Base-by-base conservation (phyloP, 2,329 filamentous ascomycete genomes). In the Pseudocercospora pini-densiflorae region DNA sequence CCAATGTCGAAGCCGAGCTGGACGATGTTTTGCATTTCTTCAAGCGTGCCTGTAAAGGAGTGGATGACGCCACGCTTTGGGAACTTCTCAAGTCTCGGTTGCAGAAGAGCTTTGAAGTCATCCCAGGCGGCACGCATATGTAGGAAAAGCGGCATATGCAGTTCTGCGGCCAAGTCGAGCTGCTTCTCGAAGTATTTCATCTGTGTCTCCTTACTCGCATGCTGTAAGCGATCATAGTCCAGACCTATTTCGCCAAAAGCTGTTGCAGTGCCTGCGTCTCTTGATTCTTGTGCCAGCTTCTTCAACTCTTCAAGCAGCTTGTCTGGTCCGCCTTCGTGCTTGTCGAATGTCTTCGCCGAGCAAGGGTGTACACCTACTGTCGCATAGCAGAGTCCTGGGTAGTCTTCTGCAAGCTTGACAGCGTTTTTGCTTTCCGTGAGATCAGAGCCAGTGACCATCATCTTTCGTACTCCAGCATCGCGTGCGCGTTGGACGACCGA, bases 301-400 rank as follows among this genome's bases (percentile, higher is more conserved):
- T 85, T 84, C n/a, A 98, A 85, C 31, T 87, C 84, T 0, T 80
- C 68, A 23, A 93, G 79, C 21, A 85, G 80, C 59, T 78, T 77
- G 78, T 77, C 87, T 79, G 16, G 86, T 80, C 88, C 88, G 67
- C 85, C 88, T 4, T 85, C 84, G 68, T 87, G 79, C 6, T 83
- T 81, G 71, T 91, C 90, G 78, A 99, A 97, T 61, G 91, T 88
- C 69, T 90, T 88, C 71, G 92, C 92, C 70, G 89, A 91, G 80
- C 95, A 99, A 14, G 95, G 95, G 77, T 99, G 95, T 51, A 99
- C 93, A 70, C 95, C 95, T 9, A 97, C 90, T 1, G 95, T 99
- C 23, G 91, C 90, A 79, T 93, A 99, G 75, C 97, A 93, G 36
- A 89, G 86, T 21, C 90, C 91, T 23, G 93, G 89, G 76, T 94